These are phyloP conservation scores for Cucurbita argyrosperma DNA, from an alignment of 306 rosid genomes.

Conservation along the genomic window DNA sequence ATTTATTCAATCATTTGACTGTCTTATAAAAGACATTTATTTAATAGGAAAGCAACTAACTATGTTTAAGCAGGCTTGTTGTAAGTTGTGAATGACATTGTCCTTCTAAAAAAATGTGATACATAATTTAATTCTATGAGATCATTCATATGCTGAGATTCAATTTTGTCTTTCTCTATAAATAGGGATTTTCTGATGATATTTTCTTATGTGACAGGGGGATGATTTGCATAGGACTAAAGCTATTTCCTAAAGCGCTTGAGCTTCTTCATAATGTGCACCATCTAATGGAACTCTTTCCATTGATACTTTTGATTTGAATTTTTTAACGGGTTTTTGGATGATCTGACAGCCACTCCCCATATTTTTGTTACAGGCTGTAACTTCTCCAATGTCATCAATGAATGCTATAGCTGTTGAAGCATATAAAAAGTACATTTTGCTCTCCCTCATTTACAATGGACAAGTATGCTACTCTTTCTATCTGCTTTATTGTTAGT, in stretches of 20 bases:
- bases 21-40: background rate
- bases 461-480: slow-evolving; percentile 52
- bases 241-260: slow-evolving; percentile 64
- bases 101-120: background rate
- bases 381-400: slow-evolving; percentile 77
- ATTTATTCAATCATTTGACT: no score
- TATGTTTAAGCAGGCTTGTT: background rate
- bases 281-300: slow-evolving; percentile 8
- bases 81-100: background rate
- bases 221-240: slow-evolving; percentile 87
- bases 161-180: background rate
- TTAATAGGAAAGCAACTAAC: background rate
- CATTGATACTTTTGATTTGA: background rate
- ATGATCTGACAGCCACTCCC: slow-evolving; percentile 1
- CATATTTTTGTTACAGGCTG: slow-evolving; percentile 46
- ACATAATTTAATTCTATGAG: background rate
- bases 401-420: slow-evolving; percentile 76
- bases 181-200: slow-evolving; percentile 6
- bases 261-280: slow-evolving; percentile 88
- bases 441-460: slow-evolving; percentile 75
- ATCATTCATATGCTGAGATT: background rate
- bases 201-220: slow-evolving; percentile 45
- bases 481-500: background rate
- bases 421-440: slow-evolving; percentile 79
- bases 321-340: background rate